Conservation (phyloP, 495 filamentous ascomycete species). For the Xylaria nigripes region DNA sequence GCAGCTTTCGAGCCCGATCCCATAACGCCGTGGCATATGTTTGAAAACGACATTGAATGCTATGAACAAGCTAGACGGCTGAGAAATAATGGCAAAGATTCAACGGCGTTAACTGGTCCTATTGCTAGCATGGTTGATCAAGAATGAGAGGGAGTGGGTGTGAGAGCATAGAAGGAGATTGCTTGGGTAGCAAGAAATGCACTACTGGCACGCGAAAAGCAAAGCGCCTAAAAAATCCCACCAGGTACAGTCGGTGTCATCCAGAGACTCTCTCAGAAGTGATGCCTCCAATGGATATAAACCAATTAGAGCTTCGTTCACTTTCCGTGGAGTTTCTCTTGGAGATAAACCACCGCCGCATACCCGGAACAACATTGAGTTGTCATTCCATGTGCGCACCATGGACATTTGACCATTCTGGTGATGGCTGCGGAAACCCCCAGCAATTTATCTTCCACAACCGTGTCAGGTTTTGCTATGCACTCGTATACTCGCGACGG, state of each 20-base stretch:
- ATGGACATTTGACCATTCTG: constrained; percentile 61
- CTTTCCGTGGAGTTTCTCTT: constrained; percentile 53
- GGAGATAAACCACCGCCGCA: constrained; percentile 60
- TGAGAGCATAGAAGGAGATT: neutral
- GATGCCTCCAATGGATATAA: neutral
- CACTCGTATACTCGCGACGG: constrained; percentile 67
- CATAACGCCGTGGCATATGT: constrained; percentile 7
- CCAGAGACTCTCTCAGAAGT: neutral
- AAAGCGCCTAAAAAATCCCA: neutral
- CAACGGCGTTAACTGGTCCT: neutral
- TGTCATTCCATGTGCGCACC: constrained; percentile 71
- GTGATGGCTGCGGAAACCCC: constrained; percentile 47
- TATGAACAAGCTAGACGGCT: constrained; percentile 7
- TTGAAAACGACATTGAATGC: constrained; percentile 2
- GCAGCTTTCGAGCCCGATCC: constrained; percentile 1
- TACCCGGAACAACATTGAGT: constrained; percentile 65
- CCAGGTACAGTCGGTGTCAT: neutral
- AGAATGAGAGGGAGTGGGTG: neutral
- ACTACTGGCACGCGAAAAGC: neutral
- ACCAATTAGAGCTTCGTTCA: neutral
- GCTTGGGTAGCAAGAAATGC: neutral
- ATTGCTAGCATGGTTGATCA: neutral
- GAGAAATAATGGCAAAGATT: neutral
- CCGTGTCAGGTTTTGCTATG: constrained; percentile 56
- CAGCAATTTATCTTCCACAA: constrained; percentile 39